Evolutionary conservation across 2,329 filamentous ascomycete species (phyloP), one percentile per base, ranked within the genome.

Genomic region (Sclerotinia spermophila): DNA sequence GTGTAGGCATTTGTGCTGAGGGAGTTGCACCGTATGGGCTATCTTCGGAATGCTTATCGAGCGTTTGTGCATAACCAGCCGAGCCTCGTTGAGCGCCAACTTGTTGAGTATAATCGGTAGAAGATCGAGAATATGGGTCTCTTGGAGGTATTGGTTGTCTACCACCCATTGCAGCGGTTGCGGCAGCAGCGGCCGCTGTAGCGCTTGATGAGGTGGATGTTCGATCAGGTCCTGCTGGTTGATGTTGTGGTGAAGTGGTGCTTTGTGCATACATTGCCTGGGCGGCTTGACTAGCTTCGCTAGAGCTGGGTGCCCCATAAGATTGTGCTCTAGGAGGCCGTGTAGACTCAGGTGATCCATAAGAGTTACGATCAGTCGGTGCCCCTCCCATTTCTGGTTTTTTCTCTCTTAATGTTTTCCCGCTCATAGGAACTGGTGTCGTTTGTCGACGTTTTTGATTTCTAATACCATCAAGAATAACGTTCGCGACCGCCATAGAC

Each of bases 401-500:
- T 27, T 78, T 77, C 33, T 70, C 73, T 68, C 78, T 74, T 35
- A 78, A 69, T 2, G 77, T 77, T 44, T 75, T 74, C 5, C 72
- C 77, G 55, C 67, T 77, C 73, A 78, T 74, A 15, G 74, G 56
- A 27, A 76, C 72, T 64, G 77, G 77, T 30, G 74, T 71, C 17
- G 74, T 84, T 81, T 91, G 85, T 65, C 84, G 82, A 71, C 89
- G 87, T 82, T 94, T 96, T 72, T 92, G 90, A 65, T 89, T 89
- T 78, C 93, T 89, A 76, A 97, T 92, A 65, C 94, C 93, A 74
- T 94, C 91, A 69, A 98, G 82, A 74, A 99, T 97, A 79, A 96
- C 90, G 80, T 97, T 98, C 58, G 96, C 96, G 51, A 93, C 92
- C 71, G 96, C 92, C 96, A 98, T 98, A 40, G 94, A 96, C 94